A percentile compares a stretch with the other conserved stretches of the same genome.
phyloP scores from a whole-genome alignment of 192 early-diverging fungal genomes.

The Mortierella hygrophila region DNA sequence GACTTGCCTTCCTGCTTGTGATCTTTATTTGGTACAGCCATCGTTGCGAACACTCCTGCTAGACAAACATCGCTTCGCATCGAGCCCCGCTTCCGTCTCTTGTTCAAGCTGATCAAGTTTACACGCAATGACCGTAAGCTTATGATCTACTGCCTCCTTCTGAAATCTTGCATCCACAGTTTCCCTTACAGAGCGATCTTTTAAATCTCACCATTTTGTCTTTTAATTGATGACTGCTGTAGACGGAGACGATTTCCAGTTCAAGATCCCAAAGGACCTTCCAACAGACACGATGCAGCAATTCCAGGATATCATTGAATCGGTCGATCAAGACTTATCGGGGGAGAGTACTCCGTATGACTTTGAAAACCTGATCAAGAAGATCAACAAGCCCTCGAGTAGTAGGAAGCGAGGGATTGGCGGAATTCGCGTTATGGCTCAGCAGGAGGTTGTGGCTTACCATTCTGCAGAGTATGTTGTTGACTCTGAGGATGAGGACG shows the following conservation, averaged over 20 bases:
- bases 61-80: constrained; percentile 27
- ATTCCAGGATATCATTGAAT: constrained; percentile 53
- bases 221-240: background rate
- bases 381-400: constrained; percentile 17
- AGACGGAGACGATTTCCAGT: constrained; percentile 23
- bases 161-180: too few relatives aligned
- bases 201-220: background rate
- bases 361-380: constrained; percentile 29
- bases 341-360: constrained; percentile 8
- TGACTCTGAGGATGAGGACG: constrained; percentile 67
- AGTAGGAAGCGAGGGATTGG: constrained; percentile 11
- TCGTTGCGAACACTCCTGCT: constrained; percentile 35
- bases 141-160: background rate
- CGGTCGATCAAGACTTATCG: constrained; percentile 32
- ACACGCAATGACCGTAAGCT: constrained; percentile 39
- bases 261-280: constrained; percentile 50
- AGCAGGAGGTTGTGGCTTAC: constrained; percentile 27
- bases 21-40: constrained; percentile 11
- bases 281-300: constrained; percentile 55
- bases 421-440: constrained; percentile 14
- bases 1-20: background rate
- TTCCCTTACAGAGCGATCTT: background rate
- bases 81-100: constrained; percentile 56
- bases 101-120: constrained; percentile 57
- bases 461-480: constrained; percentile 59